phyloP scores from a whole-genome alignment of 768 basidiomycete species.

The Phanerodontia chrysosporium region DNA sequence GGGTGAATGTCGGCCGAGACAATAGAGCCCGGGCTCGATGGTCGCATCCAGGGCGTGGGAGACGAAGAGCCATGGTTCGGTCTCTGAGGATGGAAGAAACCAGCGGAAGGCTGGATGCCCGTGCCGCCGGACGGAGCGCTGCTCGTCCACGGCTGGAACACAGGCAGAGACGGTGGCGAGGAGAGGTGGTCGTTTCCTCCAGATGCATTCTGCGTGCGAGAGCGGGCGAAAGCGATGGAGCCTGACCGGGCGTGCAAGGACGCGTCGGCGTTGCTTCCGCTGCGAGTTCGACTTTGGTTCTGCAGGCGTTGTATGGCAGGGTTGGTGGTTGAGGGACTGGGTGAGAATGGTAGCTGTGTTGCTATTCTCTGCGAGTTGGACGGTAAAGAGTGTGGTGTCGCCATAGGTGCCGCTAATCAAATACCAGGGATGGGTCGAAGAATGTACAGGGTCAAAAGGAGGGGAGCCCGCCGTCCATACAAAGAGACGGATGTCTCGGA shows the following conservation, averaged over 20 bases:
- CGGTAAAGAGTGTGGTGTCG: slow-evolving; percentile 27
- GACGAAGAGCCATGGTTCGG: slow-evolving; percentile 47
- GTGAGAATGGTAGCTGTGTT: slow-evolving; percentile 24
- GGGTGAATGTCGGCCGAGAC: slow-evolving; percentile 23
- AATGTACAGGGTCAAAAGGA: slow-evolving; percentile 17
- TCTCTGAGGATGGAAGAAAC: slow-evolving; percentile 71
- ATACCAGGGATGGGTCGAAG: not conserved
- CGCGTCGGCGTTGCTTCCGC: slow-evolving; percentile 17
- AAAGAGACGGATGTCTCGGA: not conserved
- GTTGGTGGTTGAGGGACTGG: slow-evolving; percentile 12
- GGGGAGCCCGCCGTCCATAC: not conserved
- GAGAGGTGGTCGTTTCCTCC: slow-evolving; percentile 16
- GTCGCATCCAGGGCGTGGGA: slow-evolving; percentile 31
- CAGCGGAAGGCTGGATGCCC: slow-evolving; percentile 73
- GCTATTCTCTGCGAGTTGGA: slow-evolving; percentile 19
- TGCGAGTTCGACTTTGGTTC: slow-evolving; percentile 10
- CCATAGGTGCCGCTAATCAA: slow-evolving; percentile 17
- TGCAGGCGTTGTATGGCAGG: slow-evolving; percentile 8
- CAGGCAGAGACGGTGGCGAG: slow-evolving; percentile 18
- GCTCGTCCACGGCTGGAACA: slow-evolving; percentile 18
- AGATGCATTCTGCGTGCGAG: slow-evolving; percentile 10
- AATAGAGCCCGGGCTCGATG: slow-evolving; percentile 25
- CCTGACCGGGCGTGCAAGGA: slow-evolving; percentile 11
- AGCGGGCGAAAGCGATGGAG: slow-evolving; percentile 11
- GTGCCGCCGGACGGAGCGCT: slow-evolving; percentile 53